These are phyloP conservation scores for Vitellaria paradoxa DNA, from an alignment of 179 eudicot species.

Conservation along the genomic window DNA sequence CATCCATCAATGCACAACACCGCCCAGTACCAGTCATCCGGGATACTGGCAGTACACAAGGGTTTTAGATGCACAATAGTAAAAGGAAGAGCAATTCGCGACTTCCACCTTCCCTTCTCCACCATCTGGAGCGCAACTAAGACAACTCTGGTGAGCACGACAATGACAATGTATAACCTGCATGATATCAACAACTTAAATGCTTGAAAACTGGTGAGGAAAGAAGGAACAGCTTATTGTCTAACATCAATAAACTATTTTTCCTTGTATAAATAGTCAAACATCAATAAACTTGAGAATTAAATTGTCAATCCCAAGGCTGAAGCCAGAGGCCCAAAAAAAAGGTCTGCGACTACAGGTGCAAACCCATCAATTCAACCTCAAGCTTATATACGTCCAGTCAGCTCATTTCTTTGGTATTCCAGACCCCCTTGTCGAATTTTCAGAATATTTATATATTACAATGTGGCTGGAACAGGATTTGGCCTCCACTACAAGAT, in stretches of 20 bases:
- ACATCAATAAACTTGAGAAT: too few species aligned
- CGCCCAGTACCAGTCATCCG: slow-evolving; percentile 39
- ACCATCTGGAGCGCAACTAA: slow-evolving; percentile 49
- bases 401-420: background rate
- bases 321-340: background rate
- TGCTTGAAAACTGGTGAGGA: background rate
- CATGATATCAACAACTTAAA: slow-evolving; percentile 12
- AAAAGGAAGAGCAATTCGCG: slow-evolving; percentile 54
- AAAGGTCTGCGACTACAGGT: background rate
- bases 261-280: too few species aligned
- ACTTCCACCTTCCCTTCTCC: slow-evolving; percentile 56
- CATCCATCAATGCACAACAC: slow-evolving; percentile 35
- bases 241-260: background rate
- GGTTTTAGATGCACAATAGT: slow-evolving; percentile 37
- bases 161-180: slow-evolving; percentile 56
- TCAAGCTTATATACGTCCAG: background rate
- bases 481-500: too few species aligned
- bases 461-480: background rate
- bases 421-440: background rate
- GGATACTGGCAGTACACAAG: slow-evolving; percentile 44
- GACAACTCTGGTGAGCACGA: slow-evolving; percentile 73
- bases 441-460: background rate
- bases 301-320: background rate
- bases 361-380: background rate
- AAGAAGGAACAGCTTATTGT: background rate